Evolutionary conservation across 495 filamentous ascomycete species (phyloP), one percentile per base, ranked within the genome.

Genomic region (Aspergillus nanangensis): DNA sequence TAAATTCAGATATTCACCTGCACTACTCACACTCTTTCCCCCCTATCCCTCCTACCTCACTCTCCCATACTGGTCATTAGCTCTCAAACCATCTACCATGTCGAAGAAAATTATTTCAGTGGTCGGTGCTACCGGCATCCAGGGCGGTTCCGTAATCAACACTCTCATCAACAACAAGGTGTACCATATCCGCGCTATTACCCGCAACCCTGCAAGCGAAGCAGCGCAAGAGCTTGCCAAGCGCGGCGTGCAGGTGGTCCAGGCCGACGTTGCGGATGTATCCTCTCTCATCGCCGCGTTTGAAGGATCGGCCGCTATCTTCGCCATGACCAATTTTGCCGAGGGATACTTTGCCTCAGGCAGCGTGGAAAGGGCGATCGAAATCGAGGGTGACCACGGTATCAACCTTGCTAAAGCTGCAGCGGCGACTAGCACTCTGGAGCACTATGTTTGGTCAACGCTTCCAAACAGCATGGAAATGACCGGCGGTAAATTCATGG

Each of bases 241-340:
- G 0, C 60, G 62, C 35, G 75, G 76, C 0, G 65, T 54, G 11
- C 71, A 80, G 42, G 51, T 79, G 17, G 69, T 79, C 2, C 18
- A 34, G 17, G 75, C 64, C 10, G 66, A 79, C n/a, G 41, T 76
- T 15, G 51, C 72, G 22, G 66, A 77, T 19, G 38, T 59, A 14
- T 37, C 52, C 7, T 57, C 52, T 17, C 65, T 80, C 1, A 51
- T 62, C 36, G 17, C 50, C 14, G 76, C 71, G 11, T 79, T 78
- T 54, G 17, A 59, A 18, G 69, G 63, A 37, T 69, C 72, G 18
- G 66, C 57, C 47, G 53, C 67, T 23, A 76, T 78, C 53, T 78
- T 73, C 58, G 66, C 57, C 48, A 64, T 76, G 29, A 80, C 75
- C 8, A 57, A 77, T 41, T 78, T 71, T 60, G 77, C 63, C 60